Evolutionary conservation across 208 protist genomes (phyloP).

Genomic region (Vickermania spadyakhi): DNA sequence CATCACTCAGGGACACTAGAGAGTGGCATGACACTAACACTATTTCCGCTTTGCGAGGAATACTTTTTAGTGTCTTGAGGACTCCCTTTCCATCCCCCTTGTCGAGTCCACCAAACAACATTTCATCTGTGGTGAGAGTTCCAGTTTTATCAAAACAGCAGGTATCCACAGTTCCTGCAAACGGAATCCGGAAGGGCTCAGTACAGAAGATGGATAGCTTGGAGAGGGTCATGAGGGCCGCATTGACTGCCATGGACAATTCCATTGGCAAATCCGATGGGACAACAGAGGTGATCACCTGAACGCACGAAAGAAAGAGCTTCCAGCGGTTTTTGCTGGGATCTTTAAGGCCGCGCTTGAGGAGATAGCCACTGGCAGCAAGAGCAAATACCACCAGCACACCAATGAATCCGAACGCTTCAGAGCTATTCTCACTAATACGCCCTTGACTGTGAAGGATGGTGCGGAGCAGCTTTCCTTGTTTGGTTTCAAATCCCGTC

Average conservation of each 20-base stretch:
- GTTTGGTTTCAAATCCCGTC: slow-evolving; percentile 98
- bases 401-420: slow-evolving; percentile 95
- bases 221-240: slow-evolving; percentile 88
- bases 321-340: slow-evolving; percentile 89
- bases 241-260: slow-evolving; percentile 98
- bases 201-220: slow-evolving; percentile 93
- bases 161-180: slow-evolving; percentile 96
- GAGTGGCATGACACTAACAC: slow-evolving; percentile 87
- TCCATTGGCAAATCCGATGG: slow-evolving; percentile 99
- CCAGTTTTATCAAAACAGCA: slow-evolving; percentile 99
- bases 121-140: slow-evolving; percentile 95
- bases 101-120: slow-evolving; percentile 89
- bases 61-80: slow-evolving; percentile 63
- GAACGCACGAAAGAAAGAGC: slow-evolving; percentile 96
- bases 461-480: slow-evolving; percentile 94
- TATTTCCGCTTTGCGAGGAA: slow-evolving; percentile 59
- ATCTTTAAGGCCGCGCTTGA: slow-evolving; percentile 82
- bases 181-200: slow-evolving; percentile 99
- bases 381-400: slow-evolving; percentile 97
- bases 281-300: slow-evolving; percentile 98
- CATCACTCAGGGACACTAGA: slow-evolving; percentile 80
- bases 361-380: slow-evolving; percentile 91
- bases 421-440: slow-evolving; percentile 92
- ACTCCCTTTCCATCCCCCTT: slow-evolving; percentile 85
- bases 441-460: slow-evolving; percentile 91